Evolutionary conservation across 495 filamentous ascomycete genomes (phyloP), one percentile per base, ranked within the genome.

Genomic region (Rusavskia elegans): DNA sequence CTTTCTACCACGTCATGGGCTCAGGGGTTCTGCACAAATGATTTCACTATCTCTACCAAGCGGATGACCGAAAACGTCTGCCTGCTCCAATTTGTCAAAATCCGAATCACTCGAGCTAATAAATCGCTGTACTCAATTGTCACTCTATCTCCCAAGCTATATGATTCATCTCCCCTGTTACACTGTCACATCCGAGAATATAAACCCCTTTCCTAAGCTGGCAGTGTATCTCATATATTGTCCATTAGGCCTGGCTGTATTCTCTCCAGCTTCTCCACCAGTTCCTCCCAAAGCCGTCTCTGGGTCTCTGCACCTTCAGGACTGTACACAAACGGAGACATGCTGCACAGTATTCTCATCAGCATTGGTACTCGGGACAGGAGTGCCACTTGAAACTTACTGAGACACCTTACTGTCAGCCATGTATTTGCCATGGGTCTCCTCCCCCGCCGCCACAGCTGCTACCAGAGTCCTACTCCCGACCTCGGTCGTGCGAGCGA

Each of bases 281-380:
- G 25, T 63, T 83, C 77, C n/a, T 53, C 53, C 68, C 79, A 75
- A 10, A 84, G 65, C 59, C 65, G 67, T 59, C 69, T 65, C 46
- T 79, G 68, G 30, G 71, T 69, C 49, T 70, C 46, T 7, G 52
- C 39, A 5, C 67, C 69, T 29, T 76, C 63, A 1, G 60, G 54
- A 49, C 66, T 69, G 11, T 51, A 58, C 8, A 74, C 71, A 52
- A 71, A 62, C 23, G 63, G 37, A 1, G 23, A 8, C 2, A 29
- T 23, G 8, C 44, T 46, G 16, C 5, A 5, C 14, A 46, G 29
- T 5, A 5, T 14, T 5, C 23, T 6, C 44, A 5, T 46, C 44
- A 25, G n/a, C 42, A 29, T 16, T 29, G 5, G 16, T 23, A 21
- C 2, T 29, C 44, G n/a, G 39, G 8, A 0, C 1, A 42, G 39